phyloP scores from a whole-genome alignment of 495 filamentous ascomycete species.

The Aspergillus taichungensis region DNA sequence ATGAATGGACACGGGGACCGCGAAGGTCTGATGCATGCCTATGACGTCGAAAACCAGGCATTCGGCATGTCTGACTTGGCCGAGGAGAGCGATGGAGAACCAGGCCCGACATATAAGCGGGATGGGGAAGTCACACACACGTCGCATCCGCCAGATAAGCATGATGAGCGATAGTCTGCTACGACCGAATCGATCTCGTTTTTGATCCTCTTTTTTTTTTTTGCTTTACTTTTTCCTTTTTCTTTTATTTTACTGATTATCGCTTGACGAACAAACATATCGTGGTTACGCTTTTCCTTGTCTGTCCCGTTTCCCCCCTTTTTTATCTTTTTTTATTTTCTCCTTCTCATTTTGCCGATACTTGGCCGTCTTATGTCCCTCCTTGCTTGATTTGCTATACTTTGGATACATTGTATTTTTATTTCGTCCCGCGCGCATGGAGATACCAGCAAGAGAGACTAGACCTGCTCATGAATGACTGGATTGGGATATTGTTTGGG shows the following conservation, averaged over 20 bases:
- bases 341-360: constrained; percentile 1
- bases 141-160: constrained; percentile 26
- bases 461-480: constrained; percentile 30
- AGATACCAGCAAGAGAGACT: constrained; percentile 24
- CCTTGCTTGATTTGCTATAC: constrained; percentile 10
- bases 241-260: constrained; percentile 3
- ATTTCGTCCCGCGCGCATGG: constrained; percentile 14
- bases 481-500: constrained; percentile 25
- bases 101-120: constrained; percentile 30
- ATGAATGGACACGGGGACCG: constrained; percentile 49
- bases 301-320: constrained; percentile 1
- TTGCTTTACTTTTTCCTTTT: constrained; percentile 1
- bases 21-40: constrained; percentile 73
- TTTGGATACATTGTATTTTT: constrained; percentile 26
- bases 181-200: constrained; percentile 9
- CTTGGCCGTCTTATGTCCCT: constrained; percentile 5
- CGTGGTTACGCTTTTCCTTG: constrained; percentile 11
- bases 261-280: constrained; percentile 16
- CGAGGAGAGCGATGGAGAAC: constrained; percentile 58
- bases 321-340: constrained; percentile 9
- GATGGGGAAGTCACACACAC: constrained; percentile 21
- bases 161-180: constrained; percentile 30
- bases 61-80: constrained; percentile 60
- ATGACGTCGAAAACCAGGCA: constrained; percentile 65
- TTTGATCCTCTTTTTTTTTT: constrained; percentile 8